Conservation (phyloP, 2,329 filamentous ascomycete genomes). For the Hirsutella rhossiliensis region DNA sequence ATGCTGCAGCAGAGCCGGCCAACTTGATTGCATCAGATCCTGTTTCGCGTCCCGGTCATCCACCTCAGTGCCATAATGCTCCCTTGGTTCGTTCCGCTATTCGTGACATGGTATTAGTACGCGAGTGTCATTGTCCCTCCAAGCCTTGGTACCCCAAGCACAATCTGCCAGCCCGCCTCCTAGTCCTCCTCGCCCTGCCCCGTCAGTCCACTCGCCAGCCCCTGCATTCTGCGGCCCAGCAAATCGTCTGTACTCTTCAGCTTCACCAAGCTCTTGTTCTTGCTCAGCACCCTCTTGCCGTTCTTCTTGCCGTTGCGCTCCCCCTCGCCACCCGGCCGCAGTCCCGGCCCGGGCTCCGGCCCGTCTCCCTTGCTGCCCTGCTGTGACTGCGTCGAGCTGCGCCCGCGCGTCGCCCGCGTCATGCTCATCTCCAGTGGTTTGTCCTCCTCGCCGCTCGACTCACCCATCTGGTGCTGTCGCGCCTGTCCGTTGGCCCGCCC, state of each 20-base stretch:
- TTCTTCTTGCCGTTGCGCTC: constrained; percentile 10
- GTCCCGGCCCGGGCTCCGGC: constrained; percentile 1
- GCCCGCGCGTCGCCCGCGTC: constrained; percentile 30
- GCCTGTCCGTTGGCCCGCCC: constrained; percentile 8
- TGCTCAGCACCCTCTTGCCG: constrained; percentile 20
- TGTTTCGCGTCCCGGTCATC: no score
- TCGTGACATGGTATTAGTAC: no score
- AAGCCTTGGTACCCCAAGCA: no score
- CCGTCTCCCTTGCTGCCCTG: background rate
- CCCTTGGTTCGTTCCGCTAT: no score
- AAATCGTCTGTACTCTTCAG: constrained; percentile 46
- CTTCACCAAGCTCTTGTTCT: constrained; percentile 36
- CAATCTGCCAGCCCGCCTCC: background rate
- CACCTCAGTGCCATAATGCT: no score
- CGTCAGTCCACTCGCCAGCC: constrained; percentile 40
- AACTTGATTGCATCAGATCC: no score
- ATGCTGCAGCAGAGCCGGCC: no score
- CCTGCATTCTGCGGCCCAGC: constrained; percentile 45
- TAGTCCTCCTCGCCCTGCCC: constrained; percentile 30
- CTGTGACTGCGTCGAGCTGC: constrained; percentile 10
- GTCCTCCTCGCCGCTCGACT: constrained; percentile 69
- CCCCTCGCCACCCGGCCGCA: constrained; percentile 12
- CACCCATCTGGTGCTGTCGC: constrained; percentile 26
- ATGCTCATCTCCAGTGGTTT: constrained; percentile 70
- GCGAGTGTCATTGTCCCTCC: no score